phyloP scores from a whole-genome alignment of 805 yeast species.

The Wickerhamomyces bisporus region DNA sequence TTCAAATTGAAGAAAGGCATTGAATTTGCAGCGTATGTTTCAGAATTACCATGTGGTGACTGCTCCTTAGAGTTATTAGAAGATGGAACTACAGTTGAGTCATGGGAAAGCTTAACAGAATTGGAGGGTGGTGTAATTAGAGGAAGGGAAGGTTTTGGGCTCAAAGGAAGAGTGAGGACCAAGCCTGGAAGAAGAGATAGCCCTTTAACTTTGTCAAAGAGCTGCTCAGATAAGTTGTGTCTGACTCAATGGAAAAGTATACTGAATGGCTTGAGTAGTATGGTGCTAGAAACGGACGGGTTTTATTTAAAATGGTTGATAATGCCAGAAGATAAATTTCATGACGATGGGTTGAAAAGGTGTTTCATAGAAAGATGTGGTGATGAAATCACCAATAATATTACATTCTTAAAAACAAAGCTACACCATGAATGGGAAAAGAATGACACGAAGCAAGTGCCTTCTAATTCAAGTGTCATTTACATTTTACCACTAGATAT shows the following conservation, averaged over 20 bases:
- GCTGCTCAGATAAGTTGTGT: conserved; percentile 84
- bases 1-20: conserved; percentile 33
- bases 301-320: conserved; percentile 45
- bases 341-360: conserved; percentile 9
- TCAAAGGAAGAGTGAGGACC: conserved; percentile 70
- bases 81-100: conserved; percentile 23
- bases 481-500: conserved; percentile 17
- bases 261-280: conserved; percentile 40
- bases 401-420: conserved; percentile 4
- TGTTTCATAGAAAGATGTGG: conserved; percentile 17
- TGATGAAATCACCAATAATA: not conserved
- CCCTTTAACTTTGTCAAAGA: conserved; percentile 63
- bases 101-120: conserved; percentile 12
- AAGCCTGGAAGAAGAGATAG: conserved; percentile 92
- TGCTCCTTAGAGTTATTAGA: conserved; percentile 52
- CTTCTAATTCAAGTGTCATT: conserved; percentile 26
- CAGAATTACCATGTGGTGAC: conserved; percentile 91
- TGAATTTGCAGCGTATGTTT: conserved; percentile 53
- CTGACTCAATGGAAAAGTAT: conserved; percentile 55
- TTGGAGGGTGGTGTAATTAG: conserved; percentile 32
- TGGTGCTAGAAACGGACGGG: conserved; percentile 28
- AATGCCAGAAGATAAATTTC: conserved; percentile 32
- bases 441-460: conserved; percentile 5
- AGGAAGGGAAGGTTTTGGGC: conserved; percentile 58
- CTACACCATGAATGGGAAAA: conserved; percentile 12